Evolutionary conservation across 805 yeast species (phyloP).

Genomic region (Wickerhamiella galacta): DNA sequence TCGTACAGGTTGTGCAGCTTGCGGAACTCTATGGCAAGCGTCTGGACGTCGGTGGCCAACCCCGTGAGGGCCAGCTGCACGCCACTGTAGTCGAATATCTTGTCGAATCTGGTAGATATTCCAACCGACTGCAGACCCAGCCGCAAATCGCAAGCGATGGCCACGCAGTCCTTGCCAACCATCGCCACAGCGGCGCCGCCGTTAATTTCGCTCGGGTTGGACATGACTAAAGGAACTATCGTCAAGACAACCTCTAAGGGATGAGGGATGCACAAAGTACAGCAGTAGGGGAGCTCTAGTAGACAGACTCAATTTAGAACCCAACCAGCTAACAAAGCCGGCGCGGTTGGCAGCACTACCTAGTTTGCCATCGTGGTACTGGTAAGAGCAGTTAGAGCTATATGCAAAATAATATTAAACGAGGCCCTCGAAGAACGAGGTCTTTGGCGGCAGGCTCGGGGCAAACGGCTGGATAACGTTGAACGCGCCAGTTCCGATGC

Average conservation of each 20-base stretch:
- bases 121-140: conserved; percentile 90
- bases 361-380: no score
- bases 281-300: no score
- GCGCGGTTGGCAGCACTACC: no score
- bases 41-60: conserved; percentile 81
- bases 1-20: conserved; percentile 77
- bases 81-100: conserved; percentile 63
- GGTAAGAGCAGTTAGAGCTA: no score
- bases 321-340: no score
- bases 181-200: conserved; percentile 96
- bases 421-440: conserved; percentile 13
- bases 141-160: conserved; percentile 90
- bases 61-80: conserved; percentile 89
- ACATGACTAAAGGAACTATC: conserved; percentile 14
- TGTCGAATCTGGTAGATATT: conserved; percentile 81
- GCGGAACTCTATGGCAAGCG: conserved; percentile 64
- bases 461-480: conserved; percentile 34
- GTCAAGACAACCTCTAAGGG: background rate
- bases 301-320: no score
- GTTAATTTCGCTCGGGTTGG: conserved; percentile 24
- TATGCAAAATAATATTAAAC: conserved; percentile 1
- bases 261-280: background rate
- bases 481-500: conserved; percentile 94
- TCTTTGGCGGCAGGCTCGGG: conserved; percentile 8
- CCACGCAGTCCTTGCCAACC: conserved; percentile 97